These are phyloP conservation scores for Penicillium sp. DNA, from an alignment of 2,329 filamentous ascomycete species.

Conservation along the genomic window DNA sequence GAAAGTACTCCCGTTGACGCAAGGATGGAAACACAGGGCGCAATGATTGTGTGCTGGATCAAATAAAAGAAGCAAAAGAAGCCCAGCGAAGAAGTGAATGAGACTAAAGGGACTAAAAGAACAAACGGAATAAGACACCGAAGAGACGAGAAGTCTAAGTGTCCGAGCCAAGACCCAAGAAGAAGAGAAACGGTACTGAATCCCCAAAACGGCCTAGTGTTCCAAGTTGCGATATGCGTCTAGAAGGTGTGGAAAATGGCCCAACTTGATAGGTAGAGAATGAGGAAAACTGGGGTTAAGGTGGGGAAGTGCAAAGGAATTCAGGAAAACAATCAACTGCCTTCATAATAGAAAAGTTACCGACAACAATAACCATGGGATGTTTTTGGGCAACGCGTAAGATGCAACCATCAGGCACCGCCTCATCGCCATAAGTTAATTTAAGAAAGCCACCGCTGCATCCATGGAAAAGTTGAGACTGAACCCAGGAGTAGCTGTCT, in stretches of 20 bases:
- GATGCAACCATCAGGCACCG: neutral
- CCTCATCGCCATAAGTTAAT: neutral
- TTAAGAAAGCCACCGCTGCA: neutral
- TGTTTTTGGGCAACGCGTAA: neutral
- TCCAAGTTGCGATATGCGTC: neutral
- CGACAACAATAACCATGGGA: no score
- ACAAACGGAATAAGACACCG: neutral
- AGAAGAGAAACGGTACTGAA: neutral
- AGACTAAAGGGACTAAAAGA: neutral
- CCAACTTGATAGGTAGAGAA: slow-evolving; percentile 1
- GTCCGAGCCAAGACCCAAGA: slow-evolving; percentile 3
- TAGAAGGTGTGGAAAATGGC: neutral
- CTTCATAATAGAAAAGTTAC: no score
- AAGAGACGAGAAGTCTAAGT: neutral
- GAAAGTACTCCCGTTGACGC: slow-evolving; percentile 7
- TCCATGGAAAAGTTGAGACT: neutral
- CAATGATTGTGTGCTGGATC: neutral
- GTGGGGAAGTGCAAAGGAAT: neutral
- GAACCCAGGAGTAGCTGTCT: neutral
- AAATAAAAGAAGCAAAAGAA: neutral
- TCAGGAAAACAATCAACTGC: neutral
- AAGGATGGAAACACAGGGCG: slow-evolving; percentile 7
- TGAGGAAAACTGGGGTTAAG: neutral
- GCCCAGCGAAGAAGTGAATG: neutral
- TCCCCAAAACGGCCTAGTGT: slow-evolving; percentile 12